A percentile compares a stretch with the other conserved stretches of the same genome.
phyloP scores from a whole-genome alignment of 108 stramenopile species.

The Chaetoceros muelleri region DNA sequence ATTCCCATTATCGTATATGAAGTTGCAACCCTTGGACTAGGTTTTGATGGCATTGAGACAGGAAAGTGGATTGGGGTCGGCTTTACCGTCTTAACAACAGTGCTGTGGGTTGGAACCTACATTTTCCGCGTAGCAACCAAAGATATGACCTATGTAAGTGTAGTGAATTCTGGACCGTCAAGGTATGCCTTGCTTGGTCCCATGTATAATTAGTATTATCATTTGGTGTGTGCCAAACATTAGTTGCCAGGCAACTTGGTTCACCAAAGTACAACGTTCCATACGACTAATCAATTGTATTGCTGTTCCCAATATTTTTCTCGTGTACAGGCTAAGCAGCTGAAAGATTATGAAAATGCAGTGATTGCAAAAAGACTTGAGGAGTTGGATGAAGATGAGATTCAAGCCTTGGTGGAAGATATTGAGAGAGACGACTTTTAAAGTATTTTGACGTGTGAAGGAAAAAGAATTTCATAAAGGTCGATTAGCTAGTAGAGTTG shows the following conservation, averaged over 20 bases:
- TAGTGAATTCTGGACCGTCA: background rate
- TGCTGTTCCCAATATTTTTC: background rate
- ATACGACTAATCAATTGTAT: background rate
- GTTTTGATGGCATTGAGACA: slow-evolving; percentile 55
- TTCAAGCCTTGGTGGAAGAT: slow-evolving; percentile 84
- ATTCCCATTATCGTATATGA: slow-evolving; percentile 59
- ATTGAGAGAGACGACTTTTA: slow-evolving; percentile 59
- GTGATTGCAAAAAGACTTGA: slow-evolving; percentile 93
- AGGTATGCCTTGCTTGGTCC: background rate
- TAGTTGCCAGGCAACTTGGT: background rate
- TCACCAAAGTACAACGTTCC: no score
- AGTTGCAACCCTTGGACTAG: slow-evolving; percentile 41
- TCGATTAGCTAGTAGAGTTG: no score
- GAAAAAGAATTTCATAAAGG: no score
- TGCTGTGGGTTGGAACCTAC: slow-evolving; percentile 78
- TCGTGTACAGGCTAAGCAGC: slow-evolving; percentile 62
- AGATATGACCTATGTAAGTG: slow-evolving; percentile 96
- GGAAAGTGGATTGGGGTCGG: slow-evolving; percentile 74
- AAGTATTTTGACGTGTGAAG: no score
- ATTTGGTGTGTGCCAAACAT: background rate
- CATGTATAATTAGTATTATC: background rate
- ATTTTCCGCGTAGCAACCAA: slow-evolving; percentile 93
- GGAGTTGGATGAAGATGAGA: slow-evolving; percentile 93
- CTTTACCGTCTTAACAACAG: slow-evolving; percentile 54
- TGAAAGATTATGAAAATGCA: slow-evolving; percentile 93